Percentiles rank a stretch among this genome's conserved stretches.
phyloP scores from a whole-genome alignment of 129 eudicot genomes.

The Logfia minima region DNA sequence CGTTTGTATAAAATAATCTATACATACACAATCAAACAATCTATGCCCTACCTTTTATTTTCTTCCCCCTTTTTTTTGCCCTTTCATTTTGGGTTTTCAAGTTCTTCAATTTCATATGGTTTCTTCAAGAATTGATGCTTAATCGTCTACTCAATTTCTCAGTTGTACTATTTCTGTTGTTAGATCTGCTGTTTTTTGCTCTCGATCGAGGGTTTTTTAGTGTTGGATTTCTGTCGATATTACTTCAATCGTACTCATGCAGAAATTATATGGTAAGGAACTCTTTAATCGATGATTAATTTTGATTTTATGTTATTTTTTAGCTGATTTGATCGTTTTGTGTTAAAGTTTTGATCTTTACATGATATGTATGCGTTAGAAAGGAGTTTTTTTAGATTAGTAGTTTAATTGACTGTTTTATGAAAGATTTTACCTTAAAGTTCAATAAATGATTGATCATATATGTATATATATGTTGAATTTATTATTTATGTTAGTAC shows the following conservation, averaged over 20 bases:
- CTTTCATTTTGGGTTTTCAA: slow-evolving; percentile 57
- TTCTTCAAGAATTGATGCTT: slow-evolving; percentile 46
- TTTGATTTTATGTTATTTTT: slow-evolving; percentile 1
- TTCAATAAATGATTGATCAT: not conserved
- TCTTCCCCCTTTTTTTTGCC: slow-evolving; percentile 56
- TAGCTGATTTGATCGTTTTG: not conserved
- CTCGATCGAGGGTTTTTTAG: slow-evolving; percentile 60
- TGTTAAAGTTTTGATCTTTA: slow-evolving; percentile 22
- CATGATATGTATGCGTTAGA: not conserved
- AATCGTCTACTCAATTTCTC: slow-evolving; percentile 14
- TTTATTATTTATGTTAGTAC: not conserved
- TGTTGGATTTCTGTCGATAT: slow-evolving; percentile 35
- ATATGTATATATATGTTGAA: not conserved
- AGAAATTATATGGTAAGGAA: slow-evolving; percentile 60
- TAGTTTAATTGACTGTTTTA: not conserved
- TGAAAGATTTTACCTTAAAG: slow-evolving; percentile 5
- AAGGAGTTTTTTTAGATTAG: not conserved
- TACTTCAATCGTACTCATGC: slow-evolving; percentile 49
- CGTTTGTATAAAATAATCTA: not conserved
- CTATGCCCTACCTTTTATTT: slow-evolving; percentile 22
- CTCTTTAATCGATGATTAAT: slow-evolving; percentile 1
- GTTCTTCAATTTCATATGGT: not conserved
- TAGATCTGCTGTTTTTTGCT: slow-evolving; percentile 59
- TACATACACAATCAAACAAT: slow-evolving; percentile 12
- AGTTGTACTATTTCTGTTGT: slow-evolving; percentile 13